Evolutionary conservation across 495 filamentous ascomycete genomes (phyloP).

Genomic region (Trichoderma virens): DNA sequence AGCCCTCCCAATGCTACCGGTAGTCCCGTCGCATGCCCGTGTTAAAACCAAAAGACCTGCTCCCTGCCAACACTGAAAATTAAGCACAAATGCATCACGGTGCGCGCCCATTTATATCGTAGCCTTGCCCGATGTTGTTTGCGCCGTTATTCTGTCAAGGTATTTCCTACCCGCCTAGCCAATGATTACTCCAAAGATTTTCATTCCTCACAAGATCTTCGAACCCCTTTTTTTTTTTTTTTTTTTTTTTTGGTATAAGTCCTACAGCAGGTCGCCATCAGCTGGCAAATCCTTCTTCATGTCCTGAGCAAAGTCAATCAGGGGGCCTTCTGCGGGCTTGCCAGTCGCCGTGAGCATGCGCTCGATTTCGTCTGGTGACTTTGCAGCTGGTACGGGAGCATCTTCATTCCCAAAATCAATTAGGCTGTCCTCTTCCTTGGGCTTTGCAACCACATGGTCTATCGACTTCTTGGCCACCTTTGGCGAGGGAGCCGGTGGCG

Average conservation of each 20-base stretch:
- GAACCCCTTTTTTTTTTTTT: not conserved
- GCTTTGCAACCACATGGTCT: conserved; percentile 13
- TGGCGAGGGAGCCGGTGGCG: conserved; percentile 20
- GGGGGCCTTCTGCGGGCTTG: conserved; percentile 24
- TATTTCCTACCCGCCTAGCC: conserved; percentile 3
- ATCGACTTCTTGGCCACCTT: conserved; percentile 13
- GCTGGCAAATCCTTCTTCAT: conserved; percentile 36
- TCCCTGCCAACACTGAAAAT: not conserved
- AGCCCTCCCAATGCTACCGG: not conserved
- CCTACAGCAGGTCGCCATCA: not conserved
- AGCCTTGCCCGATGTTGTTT: conserved; percentile 3
- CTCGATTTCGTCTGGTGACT: conserved; percentile 32
- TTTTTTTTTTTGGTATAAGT: not conserved
- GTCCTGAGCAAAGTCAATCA: conserved; percentile 45
- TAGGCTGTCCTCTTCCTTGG: conserved; percentile 25
- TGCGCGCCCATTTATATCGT: conserved; percentile 3
- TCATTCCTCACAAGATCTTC: not conserved
- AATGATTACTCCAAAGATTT: not conserved
- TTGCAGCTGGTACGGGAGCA: conserved; percentile 12
- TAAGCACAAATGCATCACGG: conserved; percentile 1
- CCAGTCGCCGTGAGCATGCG: conserved; percentile 34
- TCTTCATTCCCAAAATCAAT: conserved; percentile 40
- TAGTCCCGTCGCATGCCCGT: not conserved
- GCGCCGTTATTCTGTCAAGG: conserved; percentile 1
- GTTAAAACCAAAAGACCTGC: not conserved